These are phyloP conservation scores for Nitzschia putrida DNA, from an alignment of 108 stramenopile species.

Conservation along the genomic window DNA sequence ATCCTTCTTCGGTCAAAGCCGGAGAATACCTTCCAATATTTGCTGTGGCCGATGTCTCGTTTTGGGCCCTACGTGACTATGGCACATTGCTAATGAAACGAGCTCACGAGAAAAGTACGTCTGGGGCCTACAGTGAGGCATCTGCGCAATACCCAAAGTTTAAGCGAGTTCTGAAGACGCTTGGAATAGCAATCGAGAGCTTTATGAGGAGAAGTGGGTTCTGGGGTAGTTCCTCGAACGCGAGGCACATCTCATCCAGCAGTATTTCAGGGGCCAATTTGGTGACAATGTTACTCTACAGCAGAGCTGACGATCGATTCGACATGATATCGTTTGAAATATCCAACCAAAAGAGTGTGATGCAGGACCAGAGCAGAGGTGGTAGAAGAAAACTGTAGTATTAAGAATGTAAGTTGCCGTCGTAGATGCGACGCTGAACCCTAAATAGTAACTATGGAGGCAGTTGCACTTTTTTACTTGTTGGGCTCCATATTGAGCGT, in stretches of 20 bases:
- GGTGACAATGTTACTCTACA: conserved; percentile 47
- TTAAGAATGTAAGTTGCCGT: too few species aligned
- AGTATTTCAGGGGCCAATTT: neutral
- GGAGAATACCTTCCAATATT: conserved; percentile 39
- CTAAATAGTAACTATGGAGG: too few species aligned
- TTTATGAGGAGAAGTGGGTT: conserved; percentile 44
- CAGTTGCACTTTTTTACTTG: too few species aligned
- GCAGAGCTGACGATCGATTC: conserved; percentile 56
- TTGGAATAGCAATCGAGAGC: conserved; percentile 49
- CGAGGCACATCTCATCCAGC: neutral
- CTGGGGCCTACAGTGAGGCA: conserved; percentile 19
- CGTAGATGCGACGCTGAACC: too few species aligned
- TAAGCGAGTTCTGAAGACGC: conserved; percentile 52
- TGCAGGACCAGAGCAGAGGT: neutral
- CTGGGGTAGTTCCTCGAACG: too few species aligned
- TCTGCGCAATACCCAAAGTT: conserved; percentile 41
- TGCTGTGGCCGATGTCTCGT: conserved; percentile 49
- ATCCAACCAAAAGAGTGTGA: neutral
- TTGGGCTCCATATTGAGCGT: too few species aligned
- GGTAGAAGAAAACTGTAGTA: conserved; percentile 3
- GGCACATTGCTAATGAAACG: conserved; percentile 48
- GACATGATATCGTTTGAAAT: conserved; percentile 51
- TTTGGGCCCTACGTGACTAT: conserved; percentile 56
- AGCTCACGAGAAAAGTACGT: conserved; percentile 26
- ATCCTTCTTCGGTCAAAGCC: conserved; percentile 6